A percentile compares a stretch with the other conserved stretches of the same genome.
Evolutionary conservation across 129 eudicot species (phyloP).

Genomic region (Solidago caesia): DNA sequence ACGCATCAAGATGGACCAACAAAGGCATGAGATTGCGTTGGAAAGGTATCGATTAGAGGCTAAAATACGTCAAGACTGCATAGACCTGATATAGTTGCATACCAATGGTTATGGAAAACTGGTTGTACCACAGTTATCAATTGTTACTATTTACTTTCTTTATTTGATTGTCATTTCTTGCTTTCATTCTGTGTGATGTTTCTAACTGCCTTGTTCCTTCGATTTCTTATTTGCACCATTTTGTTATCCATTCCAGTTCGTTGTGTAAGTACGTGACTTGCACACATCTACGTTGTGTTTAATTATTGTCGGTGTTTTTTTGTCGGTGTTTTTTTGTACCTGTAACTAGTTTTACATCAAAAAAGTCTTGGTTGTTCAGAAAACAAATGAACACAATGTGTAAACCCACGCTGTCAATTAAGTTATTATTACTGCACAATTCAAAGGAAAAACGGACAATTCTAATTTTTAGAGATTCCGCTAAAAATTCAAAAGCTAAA

Average conservation of each 20-base stretch:
- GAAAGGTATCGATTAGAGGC: slow-evolving; percentile 25
- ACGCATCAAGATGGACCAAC: slow-evolving; percentile 9
- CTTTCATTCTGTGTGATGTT: slow-evolving; percentile 4
- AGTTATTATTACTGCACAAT: too few relatives aligned
- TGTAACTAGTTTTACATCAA: too few relatives aligned
- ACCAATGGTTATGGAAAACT: neutral
- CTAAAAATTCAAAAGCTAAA: too few relatives aligned
- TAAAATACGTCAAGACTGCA: neutral
- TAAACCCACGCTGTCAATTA: too few relatives aligned
- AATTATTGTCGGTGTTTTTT: too few relatives aligned
- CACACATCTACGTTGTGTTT: too few relatives aligned
- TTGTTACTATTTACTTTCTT: slow-evolving; percentile 4
- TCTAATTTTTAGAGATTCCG: too few relatives aligned
- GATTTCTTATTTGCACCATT: neutral
- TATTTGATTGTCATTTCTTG: neutral
- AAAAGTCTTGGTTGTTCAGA: too few relatives aligned
- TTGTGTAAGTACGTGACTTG: too few relatives aligned
- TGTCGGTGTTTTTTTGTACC: too few relatives aligned
- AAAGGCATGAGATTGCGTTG: slow-evolving; percentile 19
- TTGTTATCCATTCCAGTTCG: neutral
- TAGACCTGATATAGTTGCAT: slow-evolving; percentile 18
- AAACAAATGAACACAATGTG: too few relatives aligned
- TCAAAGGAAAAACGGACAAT: too few relatives aligned
- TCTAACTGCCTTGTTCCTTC: neutral
- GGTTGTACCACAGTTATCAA: neutral